Percentiles rank a stretch among this genome's conserved stretches.
Evolutionary conservation across 2,329 filamentous ascomycete genomes (phyloP).

Genomic region (Aaosphaeria arxii): DNA sequence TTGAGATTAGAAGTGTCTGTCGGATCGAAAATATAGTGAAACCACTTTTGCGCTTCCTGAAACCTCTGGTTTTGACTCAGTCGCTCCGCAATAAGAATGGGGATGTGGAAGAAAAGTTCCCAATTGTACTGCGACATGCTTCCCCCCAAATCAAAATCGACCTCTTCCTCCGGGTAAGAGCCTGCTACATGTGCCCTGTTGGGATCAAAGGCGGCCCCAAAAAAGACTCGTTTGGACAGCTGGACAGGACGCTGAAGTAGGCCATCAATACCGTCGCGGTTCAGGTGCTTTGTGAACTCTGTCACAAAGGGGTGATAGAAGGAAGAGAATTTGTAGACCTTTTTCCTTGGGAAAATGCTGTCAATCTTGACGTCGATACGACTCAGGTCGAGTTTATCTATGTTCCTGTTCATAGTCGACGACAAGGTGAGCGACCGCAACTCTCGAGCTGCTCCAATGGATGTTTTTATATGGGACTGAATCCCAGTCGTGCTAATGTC

Average conservation of each 20-base stretch:
- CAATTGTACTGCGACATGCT: background rate
- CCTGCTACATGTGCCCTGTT: background rate
- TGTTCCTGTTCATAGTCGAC: no score
- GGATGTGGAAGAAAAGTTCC: background rate
- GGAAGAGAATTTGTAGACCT: background rate
- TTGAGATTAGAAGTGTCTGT: background rate
- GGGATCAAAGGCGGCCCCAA: background rate
- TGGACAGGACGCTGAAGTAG: background rate
- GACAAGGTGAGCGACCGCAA: no score
- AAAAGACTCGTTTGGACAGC: background rate
- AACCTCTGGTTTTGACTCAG: background rate
- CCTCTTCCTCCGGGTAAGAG: background rate
- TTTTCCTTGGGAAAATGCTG: no score
- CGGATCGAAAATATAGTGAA: background rate
- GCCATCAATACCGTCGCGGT: background rate
- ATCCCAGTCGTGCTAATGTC: no score
- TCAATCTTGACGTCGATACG: no score
- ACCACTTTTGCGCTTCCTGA: background rate
- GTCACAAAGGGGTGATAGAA: background rate
- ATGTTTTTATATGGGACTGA: no score
- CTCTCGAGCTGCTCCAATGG: no score
- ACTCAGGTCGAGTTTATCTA: no score
- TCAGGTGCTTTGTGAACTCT: background rate
- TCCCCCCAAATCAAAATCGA: background rate
- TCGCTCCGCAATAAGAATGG: background rate